Base-by-base conservation (phyloP, 768 basidiomycete species). In the Psilocybe tampanensis region DNA sequence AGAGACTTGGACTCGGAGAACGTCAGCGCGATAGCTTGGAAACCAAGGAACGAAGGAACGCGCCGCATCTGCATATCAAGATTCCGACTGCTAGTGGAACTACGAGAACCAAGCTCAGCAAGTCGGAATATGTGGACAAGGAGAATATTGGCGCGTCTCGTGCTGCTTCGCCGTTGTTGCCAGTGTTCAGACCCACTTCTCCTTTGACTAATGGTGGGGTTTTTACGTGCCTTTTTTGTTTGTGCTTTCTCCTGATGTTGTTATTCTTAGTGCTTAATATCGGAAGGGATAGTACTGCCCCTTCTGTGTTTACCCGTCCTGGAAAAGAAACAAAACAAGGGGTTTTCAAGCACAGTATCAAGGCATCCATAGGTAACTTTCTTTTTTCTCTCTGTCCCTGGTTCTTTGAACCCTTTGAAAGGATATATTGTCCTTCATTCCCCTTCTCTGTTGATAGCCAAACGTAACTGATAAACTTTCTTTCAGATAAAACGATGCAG, bases 301-400 rank as follows among this genome's bases (percentile, higher is more conserved):
- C 67, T 17, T 59, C 64, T 13, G 54, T 62, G 23, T 54, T 56
- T 19, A 44, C 55, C 7, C 64, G 63, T 18, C 60, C 58, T 24
- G 39, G 61, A 19, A 74, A 74, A 54, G 70, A 68, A 22, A 70
- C 68, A 17, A 66, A 67, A 44, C 66, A 73, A 39, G 73, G 66
- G 32, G 76, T 79, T 26, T 74, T 92, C 60, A 89, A 81, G 70
- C 90, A 91, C 61, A 85, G 83, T 56, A 78, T 93, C 61, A 89
- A 82, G 68, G 77, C 81, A 57, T 93, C 91, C 0, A 85, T 93
- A 58, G 89, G 91, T 90, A 62, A 33, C 78, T 70, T 21, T 19
- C 18, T 52, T 23, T n/a, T n/a, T n/a, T n/a, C n/a, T n/a, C n/a
- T n/a, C n/a, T n/a, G n/a, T 39, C 19, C n/a, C 43, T 41, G 44